Evolutionary conservation across 257 asterid genomes (phyloP).

Genomic region (Jasminum sambac): DNA sequence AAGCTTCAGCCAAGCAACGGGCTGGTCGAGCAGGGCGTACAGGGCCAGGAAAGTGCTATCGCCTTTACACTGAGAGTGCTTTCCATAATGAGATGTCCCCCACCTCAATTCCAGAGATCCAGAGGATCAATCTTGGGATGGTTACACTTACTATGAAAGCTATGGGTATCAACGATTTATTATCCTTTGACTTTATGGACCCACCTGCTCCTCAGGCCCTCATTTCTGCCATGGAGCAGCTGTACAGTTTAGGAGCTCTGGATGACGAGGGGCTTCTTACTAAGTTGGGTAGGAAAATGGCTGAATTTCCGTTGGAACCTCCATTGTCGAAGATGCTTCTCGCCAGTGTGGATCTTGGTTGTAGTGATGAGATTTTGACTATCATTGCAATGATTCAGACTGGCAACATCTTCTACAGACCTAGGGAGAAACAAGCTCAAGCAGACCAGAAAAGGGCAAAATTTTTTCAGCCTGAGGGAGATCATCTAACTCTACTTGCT

Average conservation of each 20-base stretch:
- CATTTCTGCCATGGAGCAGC: constrained; percentile 90
- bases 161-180: constrained; percentile 87
- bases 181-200: constrained; percentile 94
- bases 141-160: constrained; percentile 89
- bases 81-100: constrained; percentile 98
- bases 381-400: constrained; percentile 94
- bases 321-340: constrained; percentile 91
- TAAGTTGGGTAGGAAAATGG: constrained; percentile 93
- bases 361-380: constrained; percentile 90
- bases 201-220: constrained; percentile 98
- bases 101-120: constrained; percentile 86
- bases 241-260: constrained; percentile 86
- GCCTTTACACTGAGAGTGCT: constrained; percentile 91
- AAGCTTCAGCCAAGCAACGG: constrained; percentile 96
- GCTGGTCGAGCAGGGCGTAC: constrained; percentile 96
- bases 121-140: constrained; percentile 88
- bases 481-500: constrained; percentile 83
- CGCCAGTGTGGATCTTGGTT: constrained; percentile 90
- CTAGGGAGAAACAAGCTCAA: constrained; percentile 95
- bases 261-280: constrained; percentile 95
- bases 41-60: constrained; percentile 96
- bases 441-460: constrained; percentile 92
- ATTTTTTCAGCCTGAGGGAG: constrained; percentile 94
- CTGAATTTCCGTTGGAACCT: constrained; percentile 95
- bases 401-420: constrained; percentile 87